phyloP scores from a whole-genome alignment of 306 rosid genomes.

The Vigna nakashimae region DNA sequence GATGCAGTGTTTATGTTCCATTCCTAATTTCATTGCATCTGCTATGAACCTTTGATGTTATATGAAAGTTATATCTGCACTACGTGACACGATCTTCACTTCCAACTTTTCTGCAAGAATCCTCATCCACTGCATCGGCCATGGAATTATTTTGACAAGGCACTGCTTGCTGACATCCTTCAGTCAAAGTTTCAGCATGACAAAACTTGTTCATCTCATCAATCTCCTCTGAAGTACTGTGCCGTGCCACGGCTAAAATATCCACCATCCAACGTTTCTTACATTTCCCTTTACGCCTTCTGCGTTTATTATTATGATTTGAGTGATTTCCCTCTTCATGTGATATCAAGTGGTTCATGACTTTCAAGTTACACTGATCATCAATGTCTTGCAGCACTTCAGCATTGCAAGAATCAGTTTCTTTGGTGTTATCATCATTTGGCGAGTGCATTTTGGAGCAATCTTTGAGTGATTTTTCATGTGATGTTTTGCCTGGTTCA shows the following conservation, averaged over 20 bases:
- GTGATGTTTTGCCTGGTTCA: constrained; percentile 26
- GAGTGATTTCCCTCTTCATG: constrained; percentile 44
- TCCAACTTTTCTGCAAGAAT: constrained; percentile 36
- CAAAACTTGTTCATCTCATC: constrained; percentile 47
- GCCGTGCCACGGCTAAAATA: constrained; percentile 58
- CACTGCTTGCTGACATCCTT: constrained; percentile 32
- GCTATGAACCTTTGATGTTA: constrained; percentile 23
- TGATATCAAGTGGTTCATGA: constrained; percentile 36
- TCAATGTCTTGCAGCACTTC: constrained; percentile 30
- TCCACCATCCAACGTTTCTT: constrained; percentile 64
- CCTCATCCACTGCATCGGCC: constrained; percentile 45
- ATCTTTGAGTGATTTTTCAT: constrained; percentile 44
- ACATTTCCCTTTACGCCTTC: constrained; percentile 46
- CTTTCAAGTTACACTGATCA: constrained; percentile 39
- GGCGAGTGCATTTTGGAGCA: constrained; percentile 20
- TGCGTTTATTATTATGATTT: constrained; percentile 34
- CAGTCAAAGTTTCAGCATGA: constrained; percentile 41
- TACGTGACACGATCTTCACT: constrained; percentile 29
- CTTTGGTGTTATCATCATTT: constrained; percentile 39
- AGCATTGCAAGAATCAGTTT: constrained; percentile 30
- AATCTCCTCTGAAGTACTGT: constrained; percentile 53
- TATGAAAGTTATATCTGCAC: constrained; percentile 36
- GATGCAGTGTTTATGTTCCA: background rate
- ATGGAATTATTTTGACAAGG: constrained; percentile 42
- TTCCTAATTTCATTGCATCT: constrained; percentile 16